Percentiles rank a stretch among this genome's conserved stretches.
phyloP scores from a whole-genome alignment of 805 yeast genomes.

The Zygosaccharomyces pseudorouxii region DNA sequence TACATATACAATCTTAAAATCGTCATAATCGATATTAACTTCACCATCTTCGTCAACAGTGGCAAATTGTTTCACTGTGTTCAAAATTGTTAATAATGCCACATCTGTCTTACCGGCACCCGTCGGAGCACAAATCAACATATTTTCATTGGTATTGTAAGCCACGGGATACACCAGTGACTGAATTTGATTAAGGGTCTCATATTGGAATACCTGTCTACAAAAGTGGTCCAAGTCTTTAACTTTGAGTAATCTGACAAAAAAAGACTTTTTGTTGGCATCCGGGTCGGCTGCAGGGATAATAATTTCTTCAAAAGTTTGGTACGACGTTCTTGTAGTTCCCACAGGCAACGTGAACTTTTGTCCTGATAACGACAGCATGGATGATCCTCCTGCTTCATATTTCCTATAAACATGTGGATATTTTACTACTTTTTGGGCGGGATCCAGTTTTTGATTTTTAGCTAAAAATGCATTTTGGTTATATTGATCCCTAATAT shows the following conservation, averaged over 20 bases:
- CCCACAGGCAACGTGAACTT: slow-evolving; percentile 78
- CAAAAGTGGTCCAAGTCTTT: slow-evolving; percentile 70
- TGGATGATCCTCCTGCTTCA: slow-evolving; percentile 52
- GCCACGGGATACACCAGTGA: slow-evolving; percentile 89
- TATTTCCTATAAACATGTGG: slow-evolving; percentile 83
- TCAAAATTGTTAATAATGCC: slow-evolving; percentile 75
- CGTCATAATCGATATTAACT: slow-evolving; percentile 70
- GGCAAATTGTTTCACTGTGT: slow-evolving; percentile 68
- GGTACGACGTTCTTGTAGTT: slow-evolving; percentile 58
- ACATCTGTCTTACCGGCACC: slow-evolving; percentile 98
- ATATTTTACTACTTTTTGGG: slow-evolving; percentile 47
- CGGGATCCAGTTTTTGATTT: slow-evolving; percentile 46
- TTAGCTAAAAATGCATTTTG: slow-evolving; percentile 48
- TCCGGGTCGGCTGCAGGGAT: slow-evolving; percentile 69
- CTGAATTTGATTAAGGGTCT: slow-evolving; percentile 79
- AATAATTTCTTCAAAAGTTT: slow-evolving; percentile 70
- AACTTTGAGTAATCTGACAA: slow-evolving; percentile 49
- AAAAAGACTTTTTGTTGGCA: slow-evolving; percentile 42
- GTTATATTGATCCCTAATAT: slow-evolving; percentile 49
- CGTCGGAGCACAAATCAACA: slow-evolving; percentile 96
- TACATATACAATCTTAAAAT: slow-evolving; percentile 85
- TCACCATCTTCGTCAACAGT: slow-evolving; percentile 47
- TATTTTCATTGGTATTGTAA: slow-evolving; percentile 86
- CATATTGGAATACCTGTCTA: slow-evolving; percentile 78
- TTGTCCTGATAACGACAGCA: slow-evolving; percentile 75